Conservation (phyloP, 1,284 basidiomycete genomes). For the Heterobasidion occidentale region DNA sequence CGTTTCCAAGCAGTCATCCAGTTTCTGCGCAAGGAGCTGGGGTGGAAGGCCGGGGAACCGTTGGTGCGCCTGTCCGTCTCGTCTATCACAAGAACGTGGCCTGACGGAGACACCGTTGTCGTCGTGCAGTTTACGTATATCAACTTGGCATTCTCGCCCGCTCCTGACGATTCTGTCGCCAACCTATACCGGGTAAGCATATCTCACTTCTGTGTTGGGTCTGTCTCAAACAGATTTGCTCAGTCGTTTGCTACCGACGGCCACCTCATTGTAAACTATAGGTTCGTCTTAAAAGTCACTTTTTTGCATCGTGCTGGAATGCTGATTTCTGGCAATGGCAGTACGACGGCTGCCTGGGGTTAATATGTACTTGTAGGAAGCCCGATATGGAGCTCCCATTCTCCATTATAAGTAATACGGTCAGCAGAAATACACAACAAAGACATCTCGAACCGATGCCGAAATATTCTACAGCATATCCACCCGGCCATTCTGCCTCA, state of each 20-base stretch:
- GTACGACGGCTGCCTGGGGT: slow-evolving; percentile 70
- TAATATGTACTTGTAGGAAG: slow-evolving; percentile 22
- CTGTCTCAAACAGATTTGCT: neutral
- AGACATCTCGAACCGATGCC: too few relatives aligned
- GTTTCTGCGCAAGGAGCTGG: slow-evolving; percentile 86
- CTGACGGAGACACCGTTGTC: neutral
- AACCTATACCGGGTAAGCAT: slow-evolving; percentile 74
- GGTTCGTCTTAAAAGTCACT: slow-evolving; percentile 36
- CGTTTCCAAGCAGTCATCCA: slow-evolving; percentile 94
- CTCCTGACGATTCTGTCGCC: slow-evolving; percentile 88
- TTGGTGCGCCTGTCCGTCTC: slow-evolving; percentile 51
- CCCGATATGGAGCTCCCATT: neutral
- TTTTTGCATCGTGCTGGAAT: slow-evolving; percentile 3
- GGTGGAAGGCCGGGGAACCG: slow-evolving; percentile 83
- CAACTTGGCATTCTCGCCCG: slow-evolving; percentile 94
- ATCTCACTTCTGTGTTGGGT: slow-evolving; percentile 1
- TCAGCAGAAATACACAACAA: too few relatives aligned
- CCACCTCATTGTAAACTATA: slow-evolving; percentile 94
- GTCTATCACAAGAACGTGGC: neutral
- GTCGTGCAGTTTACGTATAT: slow-evolving; percentile 87
- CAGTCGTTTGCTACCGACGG: slow-evolving; percentile 91
- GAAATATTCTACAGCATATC: neutral
- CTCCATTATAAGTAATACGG: too few relatives aligned
- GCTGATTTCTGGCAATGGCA: slow-evolving; percentile 16
- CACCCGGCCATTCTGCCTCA: neutral